Percentiles rank a stretch among this genome's conserved stretches.
Evolutionary conservation across 805 yeast genomes (phyloP).

Genomic region (Suhomyces tanzawaensis): DNA sequence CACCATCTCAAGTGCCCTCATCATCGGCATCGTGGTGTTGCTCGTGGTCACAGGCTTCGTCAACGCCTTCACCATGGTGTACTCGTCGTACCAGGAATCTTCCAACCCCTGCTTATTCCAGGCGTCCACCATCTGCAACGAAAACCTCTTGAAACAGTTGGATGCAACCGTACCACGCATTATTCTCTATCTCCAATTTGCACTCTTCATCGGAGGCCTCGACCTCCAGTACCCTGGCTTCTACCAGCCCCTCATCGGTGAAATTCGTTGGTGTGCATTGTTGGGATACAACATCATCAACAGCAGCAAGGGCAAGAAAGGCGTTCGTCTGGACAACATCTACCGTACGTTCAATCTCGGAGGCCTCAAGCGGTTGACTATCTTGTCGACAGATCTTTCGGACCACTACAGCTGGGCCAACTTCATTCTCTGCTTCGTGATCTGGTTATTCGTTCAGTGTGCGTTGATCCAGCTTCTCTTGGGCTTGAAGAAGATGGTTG

Average conservation of each 20-base stretch:
- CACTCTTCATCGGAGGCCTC: slow-evolving; percentile 55
- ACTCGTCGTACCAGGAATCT: slow-evolving; percentile 59
- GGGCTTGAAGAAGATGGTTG: slow-evolving; percentile 14
- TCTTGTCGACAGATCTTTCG: slow-evolving; percentile 23
- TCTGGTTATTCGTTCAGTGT: slow-evolving; percentile 26
- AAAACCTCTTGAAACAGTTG: slow-evolving; percentile 51
- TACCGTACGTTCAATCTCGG: slow-evolving; percentile 41
- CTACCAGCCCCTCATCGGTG: slow-evolving; percentile 52
- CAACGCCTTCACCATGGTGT: slow-evolving; percentile 40
- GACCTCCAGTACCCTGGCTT: slow-evolving; percentile 61
- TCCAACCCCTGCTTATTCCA: slow-evolving; percentile 48
- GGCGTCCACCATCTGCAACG: slow-evolving; percentile 61
- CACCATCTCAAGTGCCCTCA: slow-evolving; percentile 32
- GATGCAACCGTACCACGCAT: slow-evolving; percentile 53
- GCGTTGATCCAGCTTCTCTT: slow-evolving; percentile 20
- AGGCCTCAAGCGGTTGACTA: slow-evolving; percentile 41
- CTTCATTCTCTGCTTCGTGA: slow-evolving; percentile 36
- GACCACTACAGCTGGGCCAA: slow-evolving; percentile 39
- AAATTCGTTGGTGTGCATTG: slow-evolving; percentile 56
- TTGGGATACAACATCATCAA: slow-evolving; percentile 30
- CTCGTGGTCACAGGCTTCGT: slow-evolving; percentile 41
- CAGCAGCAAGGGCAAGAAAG: slow-evolving; percentile 8
- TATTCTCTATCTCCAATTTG: slow-evolving; percentile 55
- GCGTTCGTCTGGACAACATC: slow-evolving; percentile 29
- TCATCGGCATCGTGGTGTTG: slow-evolving; percentile 37